Conservation (phyloP, 768 basidiomycete genomes). For the Leccinellum luteum region DNA sequence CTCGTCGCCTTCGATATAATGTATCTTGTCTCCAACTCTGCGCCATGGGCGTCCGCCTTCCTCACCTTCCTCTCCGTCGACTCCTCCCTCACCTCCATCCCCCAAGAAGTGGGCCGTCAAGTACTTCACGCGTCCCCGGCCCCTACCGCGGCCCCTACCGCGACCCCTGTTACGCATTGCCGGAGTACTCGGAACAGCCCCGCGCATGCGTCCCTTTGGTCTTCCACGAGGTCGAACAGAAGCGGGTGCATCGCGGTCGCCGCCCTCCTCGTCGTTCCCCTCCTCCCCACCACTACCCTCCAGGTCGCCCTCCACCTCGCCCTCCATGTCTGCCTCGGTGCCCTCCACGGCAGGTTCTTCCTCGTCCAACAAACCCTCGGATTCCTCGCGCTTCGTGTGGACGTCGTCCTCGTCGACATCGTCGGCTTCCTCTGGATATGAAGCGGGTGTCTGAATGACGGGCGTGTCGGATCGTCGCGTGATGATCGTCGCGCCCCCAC, state of each 20-base stretch:
- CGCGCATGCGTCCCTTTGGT: slow-evolving; percentile 39
- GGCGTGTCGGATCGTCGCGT: slow-evolving; percentile 26
- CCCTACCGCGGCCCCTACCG: slow-evolving; percentile 43
- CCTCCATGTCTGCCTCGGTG: slow-evolving; percentile 27
- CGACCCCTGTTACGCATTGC: slow-evolving; percentile 30
- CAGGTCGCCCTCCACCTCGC: slow-evolving; percentile 27
- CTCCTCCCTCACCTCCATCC: slow-evolving; percentile 39
- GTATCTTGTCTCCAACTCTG: slow-evolving; percentile 69
- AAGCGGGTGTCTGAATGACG: slow-evolving; percentile 9
- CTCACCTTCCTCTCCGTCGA: slow-evolving; percentile 39
- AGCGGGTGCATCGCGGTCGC: slow-evolving; percentile 34
- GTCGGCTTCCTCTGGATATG: slow-evolving; percentile 22
- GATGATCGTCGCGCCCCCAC: slow-evolving; percentile 26
- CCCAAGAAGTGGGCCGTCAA: slow-evolving; percentile 23
- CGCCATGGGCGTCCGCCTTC: slow-evolving; percentile 63
- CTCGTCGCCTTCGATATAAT: slow-evolving; percentile 87
- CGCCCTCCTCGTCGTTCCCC: slow-evolving; percentile 30
- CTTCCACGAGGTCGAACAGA: slow-evolving; percentile 35
- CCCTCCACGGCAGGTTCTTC: slow-evolving; percentile 31
- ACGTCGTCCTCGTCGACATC: slow-evolving; percentile 26
- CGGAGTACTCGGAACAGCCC: slow-evolving; percentile 28
- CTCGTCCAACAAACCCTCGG: slow-evolving; percentile 28
- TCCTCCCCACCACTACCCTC: slow-evolving; percentile 33
- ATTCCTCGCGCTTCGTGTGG: slow-evolving; percentile 31
- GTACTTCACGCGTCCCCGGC: slow-evolving; percentile 37